Conservation (phyloP, 2,329 filamentous ascomycete genomes). For the Claviceps africana region DNA sequence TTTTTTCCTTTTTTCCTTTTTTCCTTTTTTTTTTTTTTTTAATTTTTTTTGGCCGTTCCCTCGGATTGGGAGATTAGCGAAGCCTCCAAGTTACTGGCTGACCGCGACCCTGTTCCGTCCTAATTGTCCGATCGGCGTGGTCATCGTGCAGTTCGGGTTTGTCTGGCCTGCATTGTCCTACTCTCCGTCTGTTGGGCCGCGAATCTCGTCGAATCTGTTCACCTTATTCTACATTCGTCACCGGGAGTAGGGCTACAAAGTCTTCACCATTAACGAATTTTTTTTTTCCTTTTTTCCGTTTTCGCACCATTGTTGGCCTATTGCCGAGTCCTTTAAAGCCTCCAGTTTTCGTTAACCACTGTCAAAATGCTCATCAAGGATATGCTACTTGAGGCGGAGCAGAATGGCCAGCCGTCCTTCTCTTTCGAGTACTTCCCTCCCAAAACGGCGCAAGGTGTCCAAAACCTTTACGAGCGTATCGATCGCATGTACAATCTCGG, state of each 20-base stretch:
- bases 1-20: background rate
- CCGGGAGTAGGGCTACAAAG: background rate
- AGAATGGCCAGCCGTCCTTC: constrained; percentile 71
- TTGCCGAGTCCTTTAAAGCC: background rate
- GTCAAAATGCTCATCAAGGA: constrained; percentile 84
- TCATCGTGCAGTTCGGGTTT: background rate
- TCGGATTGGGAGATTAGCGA: no score
- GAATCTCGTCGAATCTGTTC: background rate
- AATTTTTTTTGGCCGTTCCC: no score
- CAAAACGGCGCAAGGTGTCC: constrained; percentile 92
- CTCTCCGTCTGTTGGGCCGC: background rate
- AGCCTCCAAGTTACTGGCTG: background rate
- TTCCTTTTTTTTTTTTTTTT: no score
- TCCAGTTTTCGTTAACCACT: background rate
- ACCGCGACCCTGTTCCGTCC: background rate
- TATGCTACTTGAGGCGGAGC: constrained; percentile 72
- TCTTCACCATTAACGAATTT: background rate
- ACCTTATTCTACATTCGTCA: background rate
- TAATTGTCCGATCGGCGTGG: background rate
- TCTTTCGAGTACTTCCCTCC: constrained; percentile 99
- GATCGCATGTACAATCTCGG: constrained; percentile 95
- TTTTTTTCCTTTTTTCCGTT: background rate
- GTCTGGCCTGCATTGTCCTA: background rate
- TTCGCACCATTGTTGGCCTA: background rate
- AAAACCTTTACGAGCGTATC: constrained; percentile 99